Evolutionary conservation across 208 protist genomes (phyloP).

Genomic region (Leptomonas pyrrhocoris): DNA sequence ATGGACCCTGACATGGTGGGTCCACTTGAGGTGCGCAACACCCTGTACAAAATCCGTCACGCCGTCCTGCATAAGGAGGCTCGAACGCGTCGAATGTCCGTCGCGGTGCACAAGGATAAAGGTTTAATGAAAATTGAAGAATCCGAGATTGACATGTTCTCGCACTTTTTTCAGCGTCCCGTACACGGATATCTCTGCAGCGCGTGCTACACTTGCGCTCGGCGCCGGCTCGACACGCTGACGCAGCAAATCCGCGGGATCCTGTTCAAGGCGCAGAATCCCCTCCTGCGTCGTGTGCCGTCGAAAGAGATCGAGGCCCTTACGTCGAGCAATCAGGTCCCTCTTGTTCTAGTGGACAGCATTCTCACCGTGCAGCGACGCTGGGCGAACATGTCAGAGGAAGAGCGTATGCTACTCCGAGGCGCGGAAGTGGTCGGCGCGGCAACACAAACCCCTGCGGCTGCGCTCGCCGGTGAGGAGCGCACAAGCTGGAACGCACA

Average conservation of each 20-base stretch:
- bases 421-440: background rate
- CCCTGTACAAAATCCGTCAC: conserved; percentile 71
- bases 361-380: conserved; percentile 30
- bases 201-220: conserved; percentile 71
- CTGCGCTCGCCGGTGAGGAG: conserved; percentile 3
- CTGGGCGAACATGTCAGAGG: conserved; percentile 19
- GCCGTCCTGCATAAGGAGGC: conserved; percentile 67
- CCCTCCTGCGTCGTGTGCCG: conserved; percentile 49
- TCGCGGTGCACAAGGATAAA: conserved; percentile 64
- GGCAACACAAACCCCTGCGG: background rate
- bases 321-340: conserved; percentile 23
- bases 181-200: conserved; percentile 82
- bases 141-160: conserved; percentile 82
- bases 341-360: conserved; percentile 24
- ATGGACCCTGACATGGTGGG: conserved; percentile 51
- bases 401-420: conserved; percentile 2
- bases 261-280: conserved; percentile 66
- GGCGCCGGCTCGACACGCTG: conserved; percentile 65
- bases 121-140: conserved; percentile 85
- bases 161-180: conserved; percentile 77
- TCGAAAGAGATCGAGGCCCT: conserved; percentile 33
- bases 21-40: conserved; percentile 51
- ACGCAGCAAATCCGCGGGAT: conserved; percentile 70
- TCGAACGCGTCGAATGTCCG: conserved; percentile 38
- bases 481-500: conserved; percentile 4